These are phyloP conservation scores for Knufia fluminis DNA, from an alignment of 2,329 filamentous ascomycete species.

Conservation along the genomic window DNA sequence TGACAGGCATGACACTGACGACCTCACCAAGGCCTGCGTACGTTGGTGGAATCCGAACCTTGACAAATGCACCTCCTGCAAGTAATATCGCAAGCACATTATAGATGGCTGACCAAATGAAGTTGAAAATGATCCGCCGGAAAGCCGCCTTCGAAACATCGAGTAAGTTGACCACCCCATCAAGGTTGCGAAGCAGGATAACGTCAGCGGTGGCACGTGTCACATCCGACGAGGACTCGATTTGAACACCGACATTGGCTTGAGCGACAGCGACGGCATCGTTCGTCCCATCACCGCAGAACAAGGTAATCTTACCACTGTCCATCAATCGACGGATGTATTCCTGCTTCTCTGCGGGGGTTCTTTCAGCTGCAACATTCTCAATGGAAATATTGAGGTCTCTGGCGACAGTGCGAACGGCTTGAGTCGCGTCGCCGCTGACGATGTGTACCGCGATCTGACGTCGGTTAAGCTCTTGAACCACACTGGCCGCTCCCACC, in stretches of 20 bases:
- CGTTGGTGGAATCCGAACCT: constrained; percentile 48
- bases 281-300: constrained; percentile 71
- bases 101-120: constrained; percentile 57
- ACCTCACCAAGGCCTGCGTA: constrained; percentile 64
- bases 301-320: constrained; percentile 43
- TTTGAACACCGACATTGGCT: constrained; percentile 62
- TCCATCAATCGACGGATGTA: constrained; percentile 39
- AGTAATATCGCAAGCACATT: constrained; percentile 61
- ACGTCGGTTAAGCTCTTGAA: constrained; percentile 41
- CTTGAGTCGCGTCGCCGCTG: constrained; percentile 46
- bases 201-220: constrained; percentile 60
- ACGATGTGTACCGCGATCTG: constrained; percentile 44
- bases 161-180: constrained; percentile 50
- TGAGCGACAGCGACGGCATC: constrained; percentile 64
- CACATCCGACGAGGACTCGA: constrained; percentile 50
- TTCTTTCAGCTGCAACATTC: constrained; percentile 39
- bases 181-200: constrained; percentile 52
- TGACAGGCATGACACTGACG: constrained; percentile 63
- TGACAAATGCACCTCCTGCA: constrained; percentile 56
- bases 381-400: constrained; percentile 31
- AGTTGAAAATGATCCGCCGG: constrained; percentile 52
- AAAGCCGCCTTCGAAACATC: constrained; percentile 40
- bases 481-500: constrained; percentile 42
- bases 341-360: constrained; percentile 45
- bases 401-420: constrained; percentile 41